phyloP scores from a whole-genome alignment of 352 stramenopile genomes.

The Globisporangium takayamanum region DNA sequence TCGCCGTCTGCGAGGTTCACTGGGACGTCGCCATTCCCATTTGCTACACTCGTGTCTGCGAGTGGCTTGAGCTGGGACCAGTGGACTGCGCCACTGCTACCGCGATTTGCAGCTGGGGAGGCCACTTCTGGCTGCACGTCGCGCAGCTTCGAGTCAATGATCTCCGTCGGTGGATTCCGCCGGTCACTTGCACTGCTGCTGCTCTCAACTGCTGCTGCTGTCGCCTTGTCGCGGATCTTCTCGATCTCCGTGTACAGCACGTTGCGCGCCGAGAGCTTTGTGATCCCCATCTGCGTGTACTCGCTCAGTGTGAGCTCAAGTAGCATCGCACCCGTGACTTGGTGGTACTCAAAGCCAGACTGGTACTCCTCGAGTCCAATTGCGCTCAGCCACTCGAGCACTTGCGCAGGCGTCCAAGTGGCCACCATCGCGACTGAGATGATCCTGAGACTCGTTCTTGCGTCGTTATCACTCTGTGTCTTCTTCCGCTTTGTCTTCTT shows the following conservation, averaged over 20 bases:
- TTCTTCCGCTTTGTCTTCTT: constrained; percentile 19
- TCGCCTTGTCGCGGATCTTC: constrained; percentile 25
- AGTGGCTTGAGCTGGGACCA: constrained; percentile 72
- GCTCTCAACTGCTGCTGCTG: constrained; percentile 7
- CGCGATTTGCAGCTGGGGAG: constrained; percentile 11
- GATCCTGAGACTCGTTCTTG: neutral
- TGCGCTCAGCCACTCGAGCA: constrained; percentile 54
- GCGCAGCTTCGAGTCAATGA: constrained; percentile 57
- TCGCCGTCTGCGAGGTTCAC: constrained; percentile 74
- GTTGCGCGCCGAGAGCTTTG: constrained; percentile 54
- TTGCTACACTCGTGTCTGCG: constrained; percentile 21
- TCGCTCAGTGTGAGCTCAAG: constrained; percentile 40
- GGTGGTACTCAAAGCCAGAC: constrained; percentile 69
- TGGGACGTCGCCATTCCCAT: constrained; percentile 21
- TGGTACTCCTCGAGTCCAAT: constrained; percentile 63
- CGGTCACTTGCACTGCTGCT: neutral
- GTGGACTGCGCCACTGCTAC: constrained; percentile 23
- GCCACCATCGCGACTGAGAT: constrained; percentile 33
- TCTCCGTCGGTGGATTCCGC: constrained; percentile 17
- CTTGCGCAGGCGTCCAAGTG: constrained; percentile 48
- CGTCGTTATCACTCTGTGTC: neutral
- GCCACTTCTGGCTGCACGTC: constrained; percentile 27
- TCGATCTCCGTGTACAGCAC: constrained; percentile 47
- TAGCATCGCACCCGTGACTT: constrained; percentile 50
- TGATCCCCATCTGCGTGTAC: constrained; percentile 42